phyloP scores from a whole-genome alignment of 2,329 filamentous ascomycete species.

The Xylaria arbuscula region DNA sequence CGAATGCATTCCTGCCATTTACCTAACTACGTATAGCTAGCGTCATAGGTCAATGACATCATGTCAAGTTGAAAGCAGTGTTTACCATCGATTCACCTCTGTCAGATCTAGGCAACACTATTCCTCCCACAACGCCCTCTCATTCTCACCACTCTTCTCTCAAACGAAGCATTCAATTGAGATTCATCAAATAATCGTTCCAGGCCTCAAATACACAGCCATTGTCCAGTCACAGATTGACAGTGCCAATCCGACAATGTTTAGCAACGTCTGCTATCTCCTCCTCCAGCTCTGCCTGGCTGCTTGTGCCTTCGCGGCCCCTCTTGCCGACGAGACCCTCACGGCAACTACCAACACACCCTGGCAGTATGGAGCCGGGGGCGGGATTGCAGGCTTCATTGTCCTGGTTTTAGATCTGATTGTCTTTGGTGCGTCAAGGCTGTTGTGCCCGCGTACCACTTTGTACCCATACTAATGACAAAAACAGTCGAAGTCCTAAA shows the following conservation, averaged over 20 bases:
- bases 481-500: constrained; percentile 70
- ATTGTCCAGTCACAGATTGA: background rate
- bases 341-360: constrained; percentile 54
- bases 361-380: constrained; percentile 70
- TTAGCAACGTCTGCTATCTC: constrained; percentile 53
- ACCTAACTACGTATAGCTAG: background rate
- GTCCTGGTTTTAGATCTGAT: constrained; percentile 71
- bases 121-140: background rate
- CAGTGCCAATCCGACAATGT: constrained; percentile 41
- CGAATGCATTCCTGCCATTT: background rate
- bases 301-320: constrained; percentile 61
- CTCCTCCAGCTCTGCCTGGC: constrained; percentile 66
- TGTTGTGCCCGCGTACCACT: background rate
- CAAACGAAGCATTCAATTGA: background rate
- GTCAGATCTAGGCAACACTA: constrained; percentile 19
- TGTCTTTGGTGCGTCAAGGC: constrained; percentile 65
- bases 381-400: constrained; percentile 70
- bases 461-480: constrained; percentile 18
- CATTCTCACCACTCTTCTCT: background rate
- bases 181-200: too few species aligned
- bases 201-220: background rate
- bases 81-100: background rate
- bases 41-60: constrained; percentile 27
- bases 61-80: constrained; percentile 7
- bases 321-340: constrained; percentile 54